phyloP scores from a whole-genome alignment of 2,329 filamentous ascomycete species.

The Apiospora kogelbergensis region DNA sequence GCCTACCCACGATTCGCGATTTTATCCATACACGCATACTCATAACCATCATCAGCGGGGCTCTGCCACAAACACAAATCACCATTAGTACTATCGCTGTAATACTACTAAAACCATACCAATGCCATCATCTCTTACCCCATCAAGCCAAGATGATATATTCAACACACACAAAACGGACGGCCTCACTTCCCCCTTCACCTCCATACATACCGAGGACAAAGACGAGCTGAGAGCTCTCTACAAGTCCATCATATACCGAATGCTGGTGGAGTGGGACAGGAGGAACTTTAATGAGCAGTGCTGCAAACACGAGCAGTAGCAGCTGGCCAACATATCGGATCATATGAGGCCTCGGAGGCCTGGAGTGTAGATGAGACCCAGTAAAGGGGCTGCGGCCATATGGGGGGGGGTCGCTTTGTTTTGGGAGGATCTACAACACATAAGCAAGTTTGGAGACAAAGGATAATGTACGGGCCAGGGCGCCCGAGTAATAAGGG shows the following conservation, averaged over 20 bases:
- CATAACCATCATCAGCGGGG: background rate
- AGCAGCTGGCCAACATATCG: background rate
- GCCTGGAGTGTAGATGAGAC: background rate
- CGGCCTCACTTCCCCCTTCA: background rate
- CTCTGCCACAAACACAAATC: background rate
- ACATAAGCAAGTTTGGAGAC: background rate
- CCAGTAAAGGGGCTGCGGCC: background rate
- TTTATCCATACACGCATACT: background rate
- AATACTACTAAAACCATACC: background rate
- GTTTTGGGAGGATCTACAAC: background rate
- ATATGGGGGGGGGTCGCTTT: background rate
- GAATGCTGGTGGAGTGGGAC: background rate
- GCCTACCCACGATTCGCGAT: background rate
- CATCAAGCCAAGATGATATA: background rate
- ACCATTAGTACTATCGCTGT: background rate
- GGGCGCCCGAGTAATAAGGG: background rate
- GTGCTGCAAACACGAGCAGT: background rate
- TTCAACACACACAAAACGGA: background rate
- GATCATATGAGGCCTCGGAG: background rate
- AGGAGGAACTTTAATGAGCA: background rate
- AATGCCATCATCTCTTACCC: conserved; percentile 1
- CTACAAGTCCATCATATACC: conserved; percentile 1
- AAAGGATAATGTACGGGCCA: background rate
- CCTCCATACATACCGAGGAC: background rate
- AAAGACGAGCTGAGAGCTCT: background rate